Base-by-base conservation (phyloP, 2,329 filamentous ascomycete species). In the Calonectria pseudoturangicola region DNA sequence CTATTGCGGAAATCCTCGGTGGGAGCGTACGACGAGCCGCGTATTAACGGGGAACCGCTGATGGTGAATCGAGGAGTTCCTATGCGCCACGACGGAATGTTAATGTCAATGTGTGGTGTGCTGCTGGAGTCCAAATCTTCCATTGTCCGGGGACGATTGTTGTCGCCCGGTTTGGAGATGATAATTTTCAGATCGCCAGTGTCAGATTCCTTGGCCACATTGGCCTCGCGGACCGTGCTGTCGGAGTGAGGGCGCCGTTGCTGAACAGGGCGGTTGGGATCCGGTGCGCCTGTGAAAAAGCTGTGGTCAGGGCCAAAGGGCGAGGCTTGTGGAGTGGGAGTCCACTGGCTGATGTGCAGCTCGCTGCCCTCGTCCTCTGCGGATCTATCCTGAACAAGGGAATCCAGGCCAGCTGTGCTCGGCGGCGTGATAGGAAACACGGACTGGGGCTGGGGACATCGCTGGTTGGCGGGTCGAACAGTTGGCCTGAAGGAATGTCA, bases 51-150 rank as follows among this genome's bases (percentile, higher is more conserved):
- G 3, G 93, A 95, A 13, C 95, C 95, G 77, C 90, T 89, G 66
- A 90, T 86, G 75, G 93, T 96, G 83, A 98, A 98, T 71, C 92
- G 91, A 21, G 95, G 95, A 1, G 93, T 94, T 15, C 95, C 96
- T 70, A 98, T 87, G 76, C 93, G 92, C 88, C 96, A 97, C 70
- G 94, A 93, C 43, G 96, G 95, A 64, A 98, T 98, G 27, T 92
- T 88, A 51, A 96, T 89, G 77, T 95, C 91, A 64, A 97, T 87
- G 43, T 92, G 85, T 15, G 91, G 92, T 47, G 87, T 83, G 48
- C 82, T 80, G 21, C 83, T 77, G 15, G 81, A 75, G 76, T 87
- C 85, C 51, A 89, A 72, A 77, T 91, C 90, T 80, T 93, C 91
- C 74, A 91, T 88, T 6, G 92, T 93, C 80, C 89, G 93, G 30